Evolutionary conservation across 2,329 filamentous ascomycete genomes (phyloP), one percentile per base, ranked within the genome.

Genomic region (Scedosporium aurantiacum): DNA sequence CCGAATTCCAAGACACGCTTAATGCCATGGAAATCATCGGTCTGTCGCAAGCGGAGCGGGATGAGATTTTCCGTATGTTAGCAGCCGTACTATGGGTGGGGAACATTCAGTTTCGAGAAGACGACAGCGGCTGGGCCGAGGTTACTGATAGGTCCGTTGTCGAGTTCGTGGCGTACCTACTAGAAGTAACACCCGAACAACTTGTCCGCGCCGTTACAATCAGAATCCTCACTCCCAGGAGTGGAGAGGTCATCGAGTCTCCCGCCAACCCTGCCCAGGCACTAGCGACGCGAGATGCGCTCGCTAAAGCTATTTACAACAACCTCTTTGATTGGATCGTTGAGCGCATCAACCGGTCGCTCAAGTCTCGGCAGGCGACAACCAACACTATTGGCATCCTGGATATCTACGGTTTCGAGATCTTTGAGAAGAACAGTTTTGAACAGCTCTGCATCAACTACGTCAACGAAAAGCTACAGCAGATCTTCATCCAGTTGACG

Each of bases 381-480:
- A 78, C 84, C 50, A 94, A 97, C 72, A 90, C 90, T 2, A 94
- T 99, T 67, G 94, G 94, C 70, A 97, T 99, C 70, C 81, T 99
- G 66, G 94, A 99, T 80, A 99, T 99, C 67, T 99, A 99, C 72
- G 94, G 94, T 2, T 99, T 99, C 70, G 94, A 99, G 72, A 99
- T 99, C 67, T 99, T 99, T 67, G 94, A 99, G 72, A 94, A 93
- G 77, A 99, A 99, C 78, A 97, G 90, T 66, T 99, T 99, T 69
- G 94, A 99, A 73, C 94, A 99, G 75, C 84, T 99, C 6, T 99
- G 94, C 76, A 99, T 99, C 81, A 99, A 99, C 78, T 99, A 97
- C 70, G 95, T 97, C 70, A 99, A 99, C 74, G 94, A 99, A 76
- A 99, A 99, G 75, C 79, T 99, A 62, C 94, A 99, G 75, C 94